Evolutionary conservation across 2,329 filamentous ascomycete species (phyloP).

Genomic region (Sodiomyces alkalinus): DNA sequence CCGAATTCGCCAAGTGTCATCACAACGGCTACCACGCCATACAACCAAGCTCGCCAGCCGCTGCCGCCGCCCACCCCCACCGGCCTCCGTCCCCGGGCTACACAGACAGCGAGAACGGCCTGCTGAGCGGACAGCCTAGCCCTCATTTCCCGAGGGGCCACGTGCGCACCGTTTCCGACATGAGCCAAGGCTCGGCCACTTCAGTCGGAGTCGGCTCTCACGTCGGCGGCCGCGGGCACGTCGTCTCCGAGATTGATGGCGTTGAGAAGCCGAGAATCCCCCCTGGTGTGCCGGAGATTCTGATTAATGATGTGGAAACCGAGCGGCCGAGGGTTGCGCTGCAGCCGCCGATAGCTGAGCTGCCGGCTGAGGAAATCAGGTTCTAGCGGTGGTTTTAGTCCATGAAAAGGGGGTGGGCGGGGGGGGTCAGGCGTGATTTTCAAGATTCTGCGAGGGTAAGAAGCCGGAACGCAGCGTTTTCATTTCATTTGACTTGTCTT

Average conservation of each 20-base stretch:
- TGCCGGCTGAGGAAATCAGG: background rate
- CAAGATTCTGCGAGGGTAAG: too few relatives aligned
- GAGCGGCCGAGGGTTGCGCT: too few relatives aligned
- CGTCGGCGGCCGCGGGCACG: background rate
- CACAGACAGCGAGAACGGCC: background rate
- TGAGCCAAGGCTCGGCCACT: background rate
- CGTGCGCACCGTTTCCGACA: background rate
- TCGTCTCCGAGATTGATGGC: constrained; percentile 1
- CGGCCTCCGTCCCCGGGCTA: background rate
- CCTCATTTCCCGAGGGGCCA: background rate
- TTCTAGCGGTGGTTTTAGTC: too few relatives aligned
- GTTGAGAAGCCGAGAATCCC: too few relatives aligned
- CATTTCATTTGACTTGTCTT: too few relatives aligned
- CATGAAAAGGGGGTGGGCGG: too few relatives aligned
- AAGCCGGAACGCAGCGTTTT: too few relatives aligned
- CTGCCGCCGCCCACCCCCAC: background rate
- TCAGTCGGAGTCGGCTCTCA: background rate
- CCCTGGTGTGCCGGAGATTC: too few relatives aligned
- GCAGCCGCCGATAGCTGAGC: background rate
- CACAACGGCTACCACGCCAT: background rate
- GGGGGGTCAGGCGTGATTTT: too few relatives aligned
- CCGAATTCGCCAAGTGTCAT: background rate
- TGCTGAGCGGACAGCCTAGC: background rate
- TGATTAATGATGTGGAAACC: too few relatives aligned
- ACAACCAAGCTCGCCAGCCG: background rate